Percentiles rank a stretch among this genome's conserved stretches.
phyloP scores from a whole-genome alignment of 108 stramenopile species.

The Seminavis robusta region DNA sequence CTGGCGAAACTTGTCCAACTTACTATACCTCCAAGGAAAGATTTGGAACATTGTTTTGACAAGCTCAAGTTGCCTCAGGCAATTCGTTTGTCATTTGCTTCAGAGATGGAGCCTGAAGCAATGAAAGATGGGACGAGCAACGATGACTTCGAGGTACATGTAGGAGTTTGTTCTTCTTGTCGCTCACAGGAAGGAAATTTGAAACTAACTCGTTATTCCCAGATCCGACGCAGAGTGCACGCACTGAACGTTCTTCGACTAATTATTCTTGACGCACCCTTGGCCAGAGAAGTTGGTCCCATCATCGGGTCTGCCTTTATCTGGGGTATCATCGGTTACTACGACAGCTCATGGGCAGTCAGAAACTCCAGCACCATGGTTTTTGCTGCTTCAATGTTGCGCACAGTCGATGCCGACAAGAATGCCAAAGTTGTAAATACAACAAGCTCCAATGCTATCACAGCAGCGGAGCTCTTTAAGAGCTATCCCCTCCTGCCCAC shows the following conservation, averaged over 20 bases:
- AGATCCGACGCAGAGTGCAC: constrained; percentile 48
- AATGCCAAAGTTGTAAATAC: constrained; percentile 38
- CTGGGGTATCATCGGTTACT: constrained; percentile 41
- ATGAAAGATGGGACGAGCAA: not conserved
- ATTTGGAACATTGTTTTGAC: constrained; percentile 7
- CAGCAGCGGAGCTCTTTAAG: constrained; percentile 42
- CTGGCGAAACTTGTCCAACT: constrained; percentile 28
- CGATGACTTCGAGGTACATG: constrained; percentile 11
- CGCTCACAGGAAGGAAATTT: not conserved
- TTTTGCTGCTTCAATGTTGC: constrained; percentile 60
- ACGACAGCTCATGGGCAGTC: constrained; percentile 53
- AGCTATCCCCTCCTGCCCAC: constrained; percentile 32
- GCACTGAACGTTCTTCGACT: constrained; percentile 60
- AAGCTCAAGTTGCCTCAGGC: too few species aligned
- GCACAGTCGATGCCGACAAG: constrained; percentile 59
- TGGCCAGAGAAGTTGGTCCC: constrained; percentile 27
- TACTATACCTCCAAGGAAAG: constrained; percentile 32
- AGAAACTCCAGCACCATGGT: constrained; percentile 69
- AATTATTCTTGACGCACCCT: constrained; percentile 55
- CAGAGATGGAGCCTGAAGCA: not conserved
- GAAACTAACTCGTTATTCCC: constrained; percentile 1
- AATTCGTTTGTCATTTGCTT: too few species aligned
- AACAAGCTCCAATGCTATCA: constrained; percentile 50
- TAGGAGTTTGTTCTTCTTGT: constrained; percentile 21
- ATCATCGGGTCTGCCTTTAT: constrained; percentile 45